These are phyloP conservation scores for Ulvella scutata DNA, from an alignment of 139 green algal genomes.

Conservation along the genomic window DNA sequence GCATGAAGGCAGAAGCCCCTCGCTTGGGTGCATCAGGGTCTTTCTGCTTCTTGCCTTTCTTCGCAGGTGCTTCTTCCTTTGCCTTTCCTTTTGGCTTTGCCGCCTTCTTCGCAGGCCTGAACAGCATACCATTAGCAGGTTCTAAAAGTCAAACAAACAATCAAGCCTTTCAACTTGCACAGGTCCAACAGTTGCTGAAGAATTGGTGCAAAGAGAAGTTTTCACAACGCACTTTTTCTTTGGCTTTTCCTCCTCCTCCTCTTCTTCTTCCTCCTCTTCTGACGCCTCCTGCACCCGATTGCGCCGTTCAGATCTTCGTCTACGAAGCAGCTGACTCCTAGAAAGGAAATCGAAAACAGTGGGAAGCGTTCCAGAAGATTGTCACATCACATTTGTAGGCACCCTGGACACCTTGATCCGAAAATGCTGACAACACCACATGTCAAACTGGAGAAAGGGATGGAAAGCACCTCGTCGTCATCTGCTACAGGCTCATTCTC, in stretches of 20 bases:
- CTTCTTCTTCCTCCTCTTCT: slow-evolving; percentile 12
- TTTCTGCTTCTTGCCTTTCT: slow-evolving; percentile 49
- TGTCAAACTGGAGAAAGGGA: no score
- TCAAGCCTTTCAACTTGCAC: no score
- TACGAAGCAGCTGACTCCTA: no score
- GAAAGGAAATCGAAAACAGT: no score
- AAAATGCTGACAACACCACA: no score
- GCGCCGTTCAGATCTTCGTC: no score
- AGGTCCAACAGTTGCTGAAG: no score
- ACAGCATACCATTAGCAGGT: no score
- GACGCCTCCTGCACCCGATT: slow-evolving; percentile 14
- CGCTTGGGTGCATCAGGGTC: slow-evolving; percentile 75
- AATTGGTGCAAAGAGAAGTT: background rate
- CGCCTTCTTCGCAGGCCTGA: slow-evolving; percentile 12
- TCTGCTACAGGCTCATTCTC: slow-evolving; percentile 19
- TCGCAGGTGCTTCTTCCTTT: slow-evolving; percentile 5
- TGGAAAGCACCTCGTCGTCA: slow-evolving; percentile 30
- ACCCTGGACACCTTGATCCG: slow-evolving; percentile 21
- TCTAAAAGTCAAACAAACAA: no score
- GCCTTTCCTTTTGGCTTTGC: slow-evolving; percentile 26
- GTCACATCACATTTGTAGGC: slow-evolving; percentile 7
- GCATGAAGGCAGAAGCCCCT: slow-evolving; percentile 73
- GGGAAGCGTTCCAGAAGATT: no score
- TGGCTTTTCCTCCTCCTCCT: slow-evolving; percentile 24
- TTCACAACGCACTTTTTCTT: slow-evolving; percentile 5